A percentile compares a stretch with the other conserved stretches of the same genome.
Evolutionary conservation across 139 green algal species (phyloP).

Genomic region (Yamagishiella unicocca): DNA sequence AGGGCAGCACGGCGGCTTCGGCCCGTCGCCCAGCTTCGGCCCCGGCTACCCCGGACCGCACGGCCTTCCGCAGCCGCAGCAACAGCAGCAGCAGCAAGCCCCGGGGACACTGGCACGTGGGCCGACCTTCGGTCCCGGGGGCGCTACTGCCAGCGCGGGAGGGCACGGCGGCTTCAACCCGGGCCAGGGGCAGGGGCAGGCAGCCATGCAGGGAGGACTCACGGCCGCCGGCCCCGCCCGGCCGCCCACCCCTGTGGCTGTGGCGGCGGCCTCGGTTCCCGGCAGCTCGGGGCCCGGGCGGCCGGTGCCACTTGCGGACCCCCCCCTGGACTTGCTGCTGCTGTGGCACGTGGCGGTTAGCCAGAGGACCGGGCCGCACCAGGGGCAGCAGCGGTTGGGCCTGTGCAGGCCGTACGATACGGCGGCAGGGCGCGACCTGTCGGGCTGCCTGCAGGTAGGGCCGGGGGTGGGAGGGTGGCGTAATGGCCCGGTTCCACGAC

Average conservation of each 20-base stretch:
- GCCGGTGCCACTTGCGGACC: constrained; percentile 47
- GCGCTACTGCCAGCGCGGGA: not conserved
- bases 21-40: no score
- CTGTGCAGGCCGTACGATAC: constrained; percentile 10
- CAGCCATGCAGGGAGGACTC: not conserved
- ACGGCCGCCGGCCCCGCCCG: no score
- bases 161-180: constrained; percentile 9
- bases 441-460: constrained; percentile 33
- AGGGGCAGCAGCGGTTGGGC: constrained; percentile 41
- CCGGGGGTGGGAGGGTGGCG: no score
- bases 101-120: not conserved
- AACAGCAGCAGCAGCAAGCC: not conserved
- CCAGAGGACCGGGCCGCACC: not conserved
- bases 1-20: not conserved
- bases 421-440: not conserved
- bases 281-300: constrained; percentile 11
- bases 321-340: constrained; percentile 57
- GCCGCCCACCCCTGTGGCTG: no score
- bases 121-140: not conserved
- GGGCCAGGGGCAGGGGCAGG: not conserved
- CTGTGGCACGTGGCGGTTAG: constrained; percentile 47
- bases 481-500: no score
- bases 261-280: constrained; percentile 7
- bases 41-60: not conserved
- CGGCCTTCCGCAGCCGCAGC: not conserved